Evolutionary conservation across 2,329 filamentous ascomycete species (phyloP), one percentile per base, ranked within the genome.

Genomic region (Diaporthe humulicola): DNA sequence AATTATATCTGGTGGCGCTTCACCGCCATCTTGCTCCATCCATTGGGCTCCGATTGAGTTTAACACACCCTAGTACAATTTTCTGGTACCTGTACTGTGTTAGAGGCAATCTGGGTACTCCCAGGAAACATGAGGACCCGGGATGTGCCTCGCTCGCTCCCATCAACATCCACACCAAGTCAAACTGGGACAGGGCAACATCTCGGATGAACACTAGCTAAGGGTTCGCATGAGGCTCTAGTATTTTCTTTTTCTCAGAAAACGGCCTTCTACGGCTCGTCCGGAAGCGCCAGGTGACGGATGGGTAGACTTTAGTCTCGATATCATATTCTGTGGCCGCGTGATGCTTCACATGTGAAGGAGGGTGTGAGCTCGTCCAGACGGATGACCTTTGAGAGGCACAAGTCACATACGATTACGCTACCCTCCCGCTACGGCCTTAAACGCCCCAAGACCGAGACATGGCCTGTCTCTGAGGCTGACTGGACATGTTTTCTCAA

Each of bases 31-130:
- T 69, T 54, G 48, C 64, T 30, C 45, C 52, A 19, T 54, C 15
- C 15, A n/a, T 54, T 54, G 48, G 64, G 64, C 48, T 40, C 48
- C 64, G 64, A 40, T 69, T 69, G 48, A 69, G 64, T 69, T 69
- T 9, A 40, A 54, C 17, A 9, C 48, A 69, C 14, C 28, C 22
- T 33, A 19, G 8, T 25, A 54, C 45, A 54, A 25, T 36, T 54
- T 48, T 42, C 36, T 10, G 10, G 30, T 19, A 52, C 48, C 10
- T 52, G 10, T 5, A n/a, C n/a, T n/a, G n/a, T n/a, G n/a, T n/a
- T n/a, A 25, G n/a, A 52, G 40, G 60, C 8, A 67, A 30, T 40
- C 64, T 50, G n/a, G 48, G 45, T 66, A 50, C 30, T 66, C n/a
- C 48, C 5, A n/a, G 48, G 48, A 14, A 38, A 69, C 30, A 5